These are phyloP conservation scores for Irpex sp. DNA, from an alignment of 1,284 basidiomycete genomes.

Conservation along the genomic window DNA sequence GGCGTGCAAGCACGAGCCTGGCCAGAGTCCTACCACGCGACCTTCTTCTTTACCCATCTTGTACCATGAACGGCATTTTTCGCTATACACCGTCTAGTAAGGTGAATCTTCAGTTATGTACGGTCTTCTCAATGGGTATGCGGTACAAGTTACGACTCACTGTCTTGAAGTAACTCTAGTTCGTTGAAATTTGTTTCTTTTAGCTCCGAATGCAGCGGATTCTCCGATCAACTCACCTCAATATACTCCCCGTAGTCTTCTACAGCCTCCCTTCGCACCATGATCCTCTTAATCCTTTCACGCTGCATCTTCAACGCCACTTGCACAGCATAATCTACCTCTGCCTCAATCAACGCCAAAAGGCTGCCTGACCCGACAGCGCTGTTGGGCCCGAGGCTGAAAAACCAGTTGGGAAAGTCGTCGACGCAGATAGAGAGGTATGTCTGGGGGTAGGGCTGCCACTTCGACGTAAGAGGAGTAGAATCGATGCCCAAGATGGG, in stretches of 20 bases:
- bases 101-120: neutral
- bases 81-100: conserved; percentile 53
- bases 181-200: neutral
- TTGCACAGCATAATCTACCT: conserved; percentile 51
- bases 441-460: conserved; percentile 48
- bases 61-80: conserved; percentile 66
- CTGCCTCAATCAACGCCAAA: conserved; percentile 49
- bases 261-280: conserved; percentile 51
- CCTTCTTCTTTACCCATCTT: conserved; percentile 60
- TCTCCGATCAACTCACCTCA: conserved; percentile 25
- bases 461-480: conserved; percentile 44
- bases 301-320: conserved; percentile 54
- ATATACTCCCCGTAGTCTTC: conserved; percentile 57
- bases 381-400: conserved; percentile 51
- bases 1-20: conserved; percentile 57
- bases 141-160: conserved; percentile 25
- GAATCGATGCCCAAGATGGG: conserved; percentile 50
- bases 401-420: conserved; percentile 63
- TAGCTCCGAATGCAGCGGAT: no score
- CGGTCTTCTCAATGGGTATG: neutral
- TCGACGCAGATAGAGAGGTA: conserved; percentile 55
- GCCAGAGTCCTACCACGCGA: conserved; percentile 58
- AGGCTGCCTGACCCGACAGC: neutral
- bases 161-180: conserved; percentile 42
- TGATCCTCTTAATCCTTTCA: conserved; percentile 56